Evolutionary conservation across 192 early-diverging fungal species (phyloP).

Genomic region (Phlyctochytrium planicorne): DNA sequence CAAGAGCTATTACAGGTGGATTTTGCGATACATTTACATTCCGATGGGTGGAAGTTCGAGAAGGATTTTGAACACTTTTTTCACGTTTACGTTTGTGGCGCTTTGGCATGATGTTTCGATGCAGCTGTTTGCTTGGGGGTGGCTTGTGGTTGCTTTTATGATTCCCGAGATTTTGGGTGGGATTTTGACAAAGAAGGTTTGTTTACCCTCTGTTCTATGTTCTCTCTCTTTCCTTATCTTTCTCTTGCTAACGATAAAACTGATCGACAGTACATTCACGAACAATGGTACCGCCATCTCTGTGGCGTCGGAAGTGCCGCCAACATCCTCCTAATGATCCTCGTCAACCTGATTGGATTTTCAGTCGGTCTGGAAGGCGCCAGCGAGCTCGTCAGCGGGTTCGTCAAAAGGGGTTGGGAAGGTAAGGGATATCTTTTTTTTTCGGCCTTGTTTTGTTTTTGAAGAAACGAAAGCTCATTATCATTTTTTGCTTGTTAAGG

Average conservation of each 20-base stretch:
- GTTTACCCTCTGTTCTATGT: not conserved
- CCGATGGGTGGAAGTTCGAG: slow-evolving; percentile 78
- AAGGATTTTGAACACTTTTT: slow-evolving; percentile 73
- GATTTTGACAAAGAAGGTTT: too few relatives aligned
- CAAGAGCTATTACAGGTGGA: slow-evolving; percentile 88
- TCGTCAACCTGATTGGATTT: slow-evolving; percentile 95
- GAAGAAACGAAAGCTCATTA: not conserved
- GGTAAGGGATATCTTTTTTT: slow-evolving; percentile 39
- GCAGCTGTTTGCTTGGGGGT: slow-evolving; percentile 86
- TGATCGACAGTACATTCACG: too few relatives aligned
- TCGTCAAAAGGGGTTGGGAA: slow-evolving; percentile 57
- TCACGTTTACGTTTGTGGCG: slow-evolving; percentile 95
- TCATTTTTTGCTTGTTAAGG: too few relatives aligned
- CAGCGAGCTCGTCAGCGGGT: slow-evolving; percentile 64
- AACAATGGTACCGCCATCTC: slow-evolving; percentile 46
- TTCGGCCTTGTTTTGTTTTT: not conserved
- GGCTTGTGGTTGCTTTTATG: slow-evolving; percentile 84
- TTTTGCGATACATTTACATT: slow-evolving; percentile 77
- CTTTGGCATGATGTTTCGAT: slow-evolving; percentile 95
- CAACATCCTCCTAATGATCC: slow-evolving; percentile 95
- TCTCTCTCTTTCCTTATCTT: slow-evolving; percentile 1
- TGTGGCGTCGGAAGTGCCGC: slow-evolving; percentile 77
- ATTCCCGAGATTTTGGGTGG: slow-evolving; percentile 81
- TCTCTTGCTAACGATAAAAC: not conserved
- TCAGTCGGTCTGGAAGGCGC: slow-evolving; percentile 86